Conservation (phyloP, 768 basidiomycete species). For the Fibroporia radiculosa region DNA sequence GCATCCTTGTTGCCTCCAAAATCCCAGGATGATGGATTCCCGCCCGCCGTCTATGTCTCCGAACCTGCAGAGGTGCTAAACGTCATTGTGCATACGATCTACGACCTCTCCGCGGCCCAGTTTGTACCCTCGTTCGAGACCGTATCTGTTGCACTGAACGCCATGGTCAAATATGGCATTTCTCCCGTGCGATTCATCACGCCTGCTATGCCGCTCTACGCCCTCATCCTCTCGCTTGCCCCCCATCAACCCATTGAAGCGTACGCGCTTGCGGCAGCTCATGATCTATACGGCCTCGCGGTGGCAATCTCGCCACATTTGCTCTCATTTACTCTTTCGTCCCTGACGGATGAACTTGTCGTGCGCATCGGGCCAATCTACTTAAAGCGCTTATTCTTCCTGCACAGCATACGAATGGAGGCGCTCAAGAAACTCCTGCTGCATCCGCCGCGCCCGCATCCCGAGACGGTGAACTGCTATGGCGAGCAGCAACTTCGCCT, state of each 20-base stretch:
- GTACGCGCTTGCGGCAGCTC: constrained; percentile 33
- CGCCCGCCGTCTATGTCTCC: constrained; percentile 18
- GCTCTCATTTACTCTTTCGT: constrained; percentile 26
- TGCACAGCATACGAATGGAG: constrained; percentile 29
- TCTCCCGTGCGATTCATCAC: constrained; percentile 18
- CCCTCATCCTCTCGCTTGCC: constrained; percentile 26
- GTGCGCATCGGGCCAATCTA: constrained; percentile 33
- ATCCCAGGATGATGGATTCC: not conserved
- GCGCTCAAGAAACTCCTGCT: constrained; percentile 27
- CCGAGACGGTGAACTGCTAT: constrained; percentile 13
- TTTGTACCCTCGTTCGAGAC: constrained; percentile 22
- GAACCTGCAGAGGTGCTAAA: constrained; percentile 25
- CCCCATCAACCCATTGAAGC: constrained; percentile 30
- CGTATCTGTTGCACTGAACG: constrained; percentile 18
- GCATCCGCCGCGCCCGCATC: constrained; percentile 20
- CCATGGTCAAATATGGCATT: constrained; percentile 23
- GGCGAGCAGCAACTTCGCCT: constrained; percentile 15
- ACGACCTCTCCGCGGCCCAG: constrained; percentile 20
- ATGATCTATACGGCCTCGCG: constrained; percentile 32
- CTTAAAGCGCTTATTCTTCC: constrained; percentile 31
- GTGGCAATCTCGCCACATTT: constrained; percentile 30
- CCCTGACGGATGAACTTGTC: constrained; percentile 31
- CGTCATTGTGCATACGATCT: constrained; percentile 28
- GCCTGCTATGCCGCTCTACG: constrained; percentile 23
- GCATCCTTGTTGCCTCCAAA: constrained; percentile 11